Evolutionary conservation across 805 yeast species (phyloP).

Genomic region (Torulaspora quercuum): DNA sequence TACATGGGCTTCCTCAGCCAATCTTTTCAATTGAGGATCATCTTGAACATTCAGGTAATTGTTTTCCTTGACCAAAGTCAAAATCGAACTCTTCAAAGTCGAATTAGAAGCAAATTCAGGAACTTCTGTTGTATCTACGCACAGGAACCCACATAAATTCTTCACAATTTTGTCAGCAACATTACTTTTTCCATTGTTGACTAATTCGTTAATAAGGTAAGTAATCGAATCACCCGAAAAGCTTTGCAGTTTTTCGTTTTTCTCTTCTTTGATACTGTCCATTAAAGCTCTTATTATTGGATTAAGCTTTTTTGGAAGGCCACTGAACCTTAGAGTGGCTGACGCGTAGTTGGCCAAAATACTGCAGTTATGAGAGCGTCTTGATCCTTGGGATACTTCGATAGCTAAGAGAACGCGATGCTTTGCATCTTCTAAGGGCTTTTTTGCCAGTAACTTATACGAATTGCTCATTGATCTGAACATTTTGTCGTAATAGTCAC

Average conservation of each 20-base stretch:
- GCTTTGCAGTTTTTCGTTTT: constrained; percentile 58
- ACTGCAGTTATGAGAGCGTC: constrained; percentile 49
- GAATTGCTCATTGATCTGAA: constrained; percentile 61
- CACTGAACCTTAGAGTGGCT: constrained; percentile 58
- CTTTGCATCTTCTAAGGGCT: constrained; percentile 74
- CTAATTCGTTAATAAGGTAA: constrained; percentile 56
- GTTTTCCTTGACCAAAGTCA: constrained; percentile 79
- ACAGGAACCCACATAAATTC: constrained; percentile 85
- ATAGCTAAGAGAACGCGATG: constrained; percentile 63
- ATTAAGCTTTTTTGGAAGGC: constrained; percentile 80
- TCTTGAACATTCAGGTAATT: constrained; percentile 59
- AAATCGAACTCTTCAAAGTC: constrained; percentile 49
- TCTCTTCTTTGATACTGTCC: constrained; percentile 86
- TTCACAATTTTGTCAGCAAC: constrained; percentile 87
- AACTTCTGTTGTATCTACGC: constrained; percentile 94
- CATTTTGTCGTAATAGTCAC: constrained; percentile 63
- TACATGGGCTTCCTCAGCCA: constrained; percentile 67
- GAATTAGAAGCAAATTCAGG: constrained; percentile 81
- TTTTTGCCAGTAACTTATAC: constrained; percentile 64
- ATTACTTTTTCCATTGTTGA: constrained; percentile 53
- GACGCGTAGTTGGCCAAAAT: constrained; percentile 76
- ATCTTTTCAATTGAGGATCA: constrained; percentile 55
- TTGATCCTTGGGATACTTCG: constrained; percentile 58
- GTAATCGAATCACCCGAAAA: constrained; percentile 71
- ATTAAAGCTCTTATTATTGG: constrained; percentile 84